Percentiles rank a stretch among this genome's conserved stretches.
Evolutionary conservation across 805 yeast genomes (phyloP).

Genomic region (Peterozyma xylosa): DNA sequence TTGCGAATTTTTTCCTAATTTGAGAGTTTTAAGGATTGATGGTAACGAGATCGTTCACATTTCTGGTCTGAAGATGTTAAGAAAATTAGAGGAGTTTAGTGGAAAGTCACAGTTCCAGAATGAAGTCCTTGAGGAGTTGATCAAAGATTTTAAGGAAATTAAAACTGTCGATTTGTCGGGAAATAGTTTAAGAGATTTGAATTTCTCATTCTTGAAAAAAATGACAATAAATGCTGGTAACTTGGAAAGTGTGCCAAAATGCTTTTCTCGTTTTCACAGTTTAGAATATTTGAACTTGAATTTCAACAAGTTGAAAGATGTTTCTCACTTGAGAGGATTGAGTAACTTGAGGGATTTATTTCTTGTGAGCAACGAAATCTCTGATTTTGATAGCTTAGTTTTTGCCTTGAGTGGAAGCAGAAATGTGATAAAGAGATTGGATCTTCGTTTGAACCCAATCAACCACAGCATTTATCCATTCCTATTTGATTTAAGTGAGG

Average conservation of each 20-base stretch:
- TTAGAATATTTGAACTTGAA: conserved; percentile 40
- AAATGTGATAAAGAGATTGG: conserved; percentile 28
- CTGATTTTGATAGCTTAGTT: conserved; percentile 25
- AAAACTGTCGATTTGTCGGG: conserved; percentile 32
- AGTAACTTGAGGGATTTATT: conserved; percentile 29
- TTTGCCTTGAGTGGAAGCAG: conserved; percentile 24
- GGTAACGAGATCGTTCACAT: conserved; percentile 24
- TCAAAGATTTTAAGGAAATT: conserved; percentile 19
- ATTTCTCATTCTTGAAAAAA: conserved; percentile 27
- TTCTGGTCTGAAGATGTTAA: conserved; percentile 21
- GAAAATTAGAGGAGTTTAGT: conserved; percentile 32
- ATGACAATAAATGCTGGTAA: conserved; percentile 41
- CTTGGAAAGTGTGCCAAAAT: conserved; percentile 27
- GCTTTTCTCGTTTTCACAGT: conserved; percentile 36
- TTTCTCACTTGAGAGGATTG: conserved; percentile 26
- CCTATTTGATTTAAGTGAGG: conserved; percentile 40
- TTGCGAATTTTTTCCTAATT: conserved; percentile 24
- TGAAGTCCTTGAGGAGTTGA: conserved; percentile 14
- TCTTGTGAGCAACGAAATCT: conserved; percentile 38
- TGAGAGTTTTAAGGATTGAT: conserved; percentile 38
- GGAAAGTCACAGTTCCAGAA: conserved; percentile 26
- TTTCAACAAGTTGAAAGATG: conserved; percentile 34
- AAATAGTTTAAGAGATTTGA: conserved; percentile 15
- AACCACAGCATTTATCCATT: conserved; percentile 42
- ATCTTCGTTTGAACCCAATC: conserved; percentile 41